Evolutionary conservation across 2,329 filamentous ascomycete species (phyloP), one percentile per base, ranked within the genome.

Genomic region (Trichoderma sp.): DNA sequence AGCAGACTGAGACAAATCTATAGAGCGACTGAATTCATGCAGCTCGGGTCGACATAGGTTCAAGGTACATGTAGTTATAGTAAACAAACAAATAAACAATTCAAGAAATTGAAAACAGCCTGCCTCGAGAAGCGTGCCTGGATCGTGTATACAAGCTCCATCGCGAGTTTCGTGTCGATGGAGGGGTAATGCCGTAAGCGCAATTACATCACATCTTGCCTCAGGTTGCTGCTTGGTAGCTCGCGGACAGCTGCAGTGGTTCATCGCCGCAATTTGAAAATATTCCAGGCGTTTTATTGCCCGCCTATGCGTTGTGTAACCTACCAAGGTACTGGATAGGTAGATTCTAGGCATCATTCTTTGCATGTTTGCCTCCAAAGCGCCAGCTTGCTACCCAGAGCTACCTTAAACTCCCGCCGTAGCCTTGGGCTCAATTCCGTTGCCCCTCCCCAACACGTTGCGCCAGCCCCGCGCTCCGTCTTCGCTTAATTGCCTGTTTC

Each of bases 401-500:
- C 55, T 59, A 20, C 9, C 9, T 8, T 28, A 4, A 28, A 4
- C 30, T 34, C 32, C 15, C 34, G 13, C 34, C 34, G 13, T 13
- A 34, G 8, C 20, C 28, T 32, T 32, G 28, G 47, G 13, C 17
- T 32, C 47, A 55, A 55, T 66, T 57, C 36, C 36, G 43, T 5
- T 63, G 57, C 67, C 67, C 67, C 67, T 69, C 67, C 13, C 64
- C 15, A 36, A n/a, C 63, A 34, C 11, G 47, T 34, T 68, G 26
- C 55, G 39, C 66, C 66, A 68, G 76, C 77, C 77, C 77, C 77
- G 76, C 77, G 75, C 72, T 69, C 72, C 67, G 57, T 11, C 32
- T 74, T 74, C 57, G 70, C 72, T 72, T 70, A 73, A 70, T 67
- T 71, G 64, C 34, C 69, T 71, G 58, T 58, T 71, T 71, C 53